These are phyloP conservation scores for Talaromyces islandicus DNA, from an alignment of 2,329 filamentous ascomycete species.

Conservation along the genomic window DNA sequence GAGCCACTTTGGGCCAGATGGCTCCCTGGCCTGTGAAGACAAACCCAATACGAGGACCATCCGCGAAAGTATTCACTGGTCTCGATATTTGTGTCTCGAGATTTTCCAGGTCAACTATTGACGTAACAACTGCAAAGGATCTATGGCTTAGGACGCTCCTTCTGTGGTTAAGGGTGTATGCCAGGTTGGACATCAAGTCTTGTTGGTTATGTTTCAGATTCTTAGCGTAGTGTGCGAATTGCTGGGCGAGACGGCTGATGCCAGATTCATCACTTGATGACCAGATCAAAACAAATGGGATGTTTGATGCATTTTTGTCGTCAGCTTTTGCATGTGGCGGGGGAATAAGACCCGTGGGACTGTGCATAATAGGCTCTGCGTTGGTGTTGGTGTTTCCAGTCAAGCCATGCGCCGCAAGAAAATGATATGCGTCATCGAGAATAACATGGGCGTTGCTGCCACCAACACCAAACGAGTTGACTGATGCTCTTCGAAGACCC, in stretches of 20 bases:
- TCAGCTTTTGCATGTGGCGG: not conserved
- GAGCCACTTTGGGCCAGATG: conserved; percentile 28
- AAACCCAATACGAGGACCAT: conserved; percentile 13
- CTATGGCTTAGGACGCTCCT: not conserved
- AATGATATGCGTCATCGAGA: not conserved
- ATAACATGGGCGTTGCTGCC: not conserved
- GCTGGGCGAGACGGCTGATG: not conserved
- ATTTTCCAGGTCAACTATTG: not conserved
- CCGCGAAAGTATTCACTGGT: not conserved
- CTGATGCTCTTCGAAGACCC: not conserved
- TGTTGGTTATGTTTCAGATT: not conserved
- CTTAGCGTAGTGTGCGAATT: not conserved
- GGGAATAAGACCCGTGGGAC: not conserved
- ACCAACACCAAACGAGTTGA: not conserved
- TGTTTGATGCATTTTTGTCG: not conserved
- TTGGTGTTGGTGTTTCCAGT: not conserved
- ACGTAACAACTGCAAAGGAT: not conserved
- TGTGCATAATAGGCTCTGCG: not conserved
- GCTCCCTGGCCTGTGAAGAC: conserved; percentile 34
- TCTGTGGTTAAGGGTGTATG: not conserved
- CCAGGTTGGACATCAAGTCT: not conserved
- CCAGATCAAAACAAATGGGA: not conserved
- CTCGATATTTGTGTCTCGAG: not conserved
- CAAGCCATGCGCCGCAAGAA: not conserved
- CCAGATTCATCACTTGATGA: not conserved